These are phyloP conservation scores for Austroboletus olivaceoglutinosus DNA, from an alignment of 1,284 basidiomycete genomes.

Conservation along the genomic window DNA sequence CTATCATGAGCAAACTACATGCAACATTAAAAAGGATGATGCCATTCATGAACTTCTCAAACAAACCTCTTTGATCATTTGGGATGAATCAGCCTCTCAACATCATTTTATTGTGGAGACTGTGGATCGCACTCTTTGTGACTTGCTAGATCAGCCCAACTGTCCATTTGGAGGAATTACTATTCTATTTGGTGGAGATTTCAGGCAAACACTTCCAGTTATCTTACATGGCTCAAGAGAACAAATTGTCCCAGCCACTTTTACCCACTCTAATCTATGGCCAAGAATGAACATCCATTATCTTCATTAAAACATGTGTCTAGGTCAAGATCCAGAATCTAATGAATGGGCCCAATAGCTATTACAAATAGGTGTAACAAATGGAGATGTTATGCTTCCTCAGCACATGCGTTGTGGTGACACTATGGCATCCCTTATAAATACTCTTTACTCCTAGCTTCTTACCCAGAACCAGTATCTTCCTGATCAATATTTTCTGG, in stretches of 20 bases:
- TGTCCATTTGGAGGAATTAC: too few relatives aligned
- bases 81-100: too few relatives aligned
- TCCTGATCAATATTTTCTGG: slow-evolving; percentile 1
- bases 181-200: too few relatives aligned
- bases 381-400: slow-evolving; percentile 28
- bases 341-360: too few relatives aligned
- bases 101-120: too few relatives aligned
- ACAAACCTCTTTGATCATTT: too few relatives aligned
- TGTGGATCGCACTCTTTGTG: too few relatives aligned
- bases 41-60: too few relatives aligned
- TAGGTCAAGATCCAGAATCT: slow-evolving; percentile 27
- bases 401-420: slow-evolving; percentile 23
- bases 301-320: slow-evolving; percentile 39
- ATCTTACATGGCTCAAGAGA: slow-evolving; percentile 32
- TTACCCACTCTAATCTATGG: slow-evolving; percentile 42
- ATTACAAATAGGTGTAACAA: slow-evolving; percentile 37
- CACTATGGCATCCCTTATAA: slow-evolving; percentile 21
- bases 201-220: too few relatives aligned
- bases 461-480: neutral
- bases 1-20: too few relatives aligned
- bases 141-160: too few relatives aligned
- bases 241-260: slow-evolving; percentile 35
- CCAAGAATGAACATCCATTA: slow-evolving; percentile 23
- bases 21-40: too few relatives aligned
- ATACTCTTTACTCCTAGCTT: slow-evolving; percentile 2